Percentiles rank a stretch among this genome's conserved stretches.
Evolutionary conservation across 495 filamentous ascomycete genomes (phyloP).

Genomic region (Patellaria atrata): DNA sequence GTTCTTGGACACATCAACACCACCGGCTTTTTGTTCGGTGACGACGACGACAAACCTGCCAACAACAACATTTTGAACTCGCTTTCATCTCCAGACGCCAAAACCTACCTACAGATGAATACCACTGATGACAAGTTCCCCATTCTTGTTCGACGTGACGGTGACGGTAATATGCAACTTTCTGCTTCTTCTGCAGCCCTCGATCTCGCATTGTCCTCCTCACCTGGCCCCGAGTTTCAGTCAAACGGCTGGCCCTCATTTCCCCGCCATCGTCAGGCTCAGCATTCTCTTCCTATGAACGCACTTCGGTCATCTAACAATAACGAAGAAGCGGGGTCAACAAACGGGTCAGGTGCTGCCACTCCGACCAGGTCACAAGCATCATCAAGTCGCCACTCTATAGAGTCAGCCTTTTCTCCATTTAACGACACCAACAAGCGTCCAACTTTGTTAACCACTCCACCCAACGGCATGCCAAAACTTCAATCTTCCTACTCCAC

Average conservation of each 20-base stretch:
- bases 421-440: constrained; percentile 21
- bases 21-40: constrained; percentile 68
- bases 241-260: constrained; percentile 48
- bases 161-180: constrained; percentile 55
- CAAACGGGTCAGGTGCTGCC: constrained; percentile 16
- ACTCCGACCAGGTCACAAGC: constrained; percentile 25
- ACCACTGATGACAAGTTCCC: constrained; percentile 73
- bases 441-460: constrained; percentile 33
- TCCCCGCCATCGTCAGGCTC: constrained; percentile 55
- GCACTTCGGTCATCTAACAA: constrained; percentile 22
- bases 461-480: constrained; percentile 37
- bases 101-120: constrained; percentile 56
- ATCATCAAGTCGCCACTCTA: constrained; percentile 41
- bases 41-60: constrained; percentile 50
- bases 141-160: constrained; percentile 56
- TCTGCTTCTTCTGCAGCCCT: constrained; percentile 70
- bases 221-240: constrained; percentile 43
- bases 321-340: constrained; percentile 15
- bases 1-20: constrained; percentile 62
- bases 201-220: constrained; percentile 61
- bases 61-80: constrained; percentile 36
- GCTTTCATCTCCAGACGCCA: constrained; percentile 46
- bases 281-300: constrained; percentile 67
- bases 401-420: constrained; percentile 33
- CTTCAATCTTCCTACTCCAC: constrained; percentile 81